A percentile compares a stretch with the other conserved stretches of the same genome.
Conservation (phyloP, 2,329 filamentous ascomycete genomes). For the Fusarium poae region DNA sequence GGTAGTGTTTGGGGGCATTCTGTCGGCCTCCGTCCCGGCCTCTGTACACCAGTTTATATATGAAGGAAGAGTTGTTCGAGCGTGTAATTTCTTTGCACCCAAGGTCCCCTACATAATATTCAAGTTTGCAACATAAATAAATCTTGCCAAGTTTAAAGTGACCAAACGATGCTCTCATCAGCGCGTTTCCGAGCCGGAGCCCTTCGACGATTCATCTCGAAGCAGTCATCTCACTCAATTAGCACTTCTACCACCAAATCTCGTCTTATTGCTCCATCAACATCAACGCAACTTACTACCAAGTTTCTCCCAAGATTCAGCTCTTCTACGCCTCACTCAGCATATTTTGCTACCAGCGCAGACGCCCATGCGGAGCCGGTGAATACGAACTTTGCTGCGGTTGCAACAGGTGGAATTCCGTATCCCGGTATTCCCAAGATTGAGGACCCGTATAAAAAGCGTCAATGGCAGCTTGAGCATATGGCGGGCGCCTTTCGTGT, state of each 20-base stretch:
- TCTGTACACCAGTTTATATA: slow-evolving; percentile 9
- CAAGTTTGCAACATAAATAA: no score
- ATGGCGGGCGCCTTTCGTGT: slow-evolving; percentile 63
- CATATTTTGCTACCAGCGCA: slow-evolving; percentile 41
- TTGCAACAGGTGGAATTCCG: slow-evolving; percentile 49
- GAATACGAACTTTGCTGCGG: slow-evolving; percentile 46
- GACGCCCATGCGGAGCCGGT: slow-evolving; percentile 26
- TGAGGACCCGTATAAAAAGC: slow-evolving; percentile 58
- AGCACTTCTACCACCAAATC: slow-evolving; percentile 10
- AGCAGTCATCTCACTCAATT: slow-evolving; percentile 30
- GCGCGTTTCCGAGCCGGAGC: slow-evolving; percentile 17
- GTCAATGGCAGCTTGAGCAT: slow-evolving; percentile 56
- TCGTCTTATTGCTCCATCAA: slow-evolving; percentile 12
- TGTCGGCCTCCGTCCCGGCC: neutral
- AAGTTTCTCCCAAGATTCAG: slow-evolving; percentile 2
- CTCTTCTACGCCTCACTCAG: neutral
- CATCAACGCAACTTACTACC: slow-evolving; percentile 9
- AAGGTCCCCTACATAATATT: neutral
- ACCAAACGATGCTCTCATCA: slow-evolving; percentile 32
- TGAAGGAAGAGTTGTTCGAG: neutral
- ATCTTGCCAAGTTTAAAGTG: neutral
- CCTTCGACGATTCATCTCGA: slow-evolving; percentile 25
- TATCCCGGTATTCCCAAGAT: slow-evolving; percentile 69
- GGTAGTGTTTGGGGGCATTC: neutral
- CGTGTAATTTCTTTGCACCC: neutral